Base-by-base conservation (phyloP, 352 stramenopile genomes). In the Pythium diclinum region DNA sequence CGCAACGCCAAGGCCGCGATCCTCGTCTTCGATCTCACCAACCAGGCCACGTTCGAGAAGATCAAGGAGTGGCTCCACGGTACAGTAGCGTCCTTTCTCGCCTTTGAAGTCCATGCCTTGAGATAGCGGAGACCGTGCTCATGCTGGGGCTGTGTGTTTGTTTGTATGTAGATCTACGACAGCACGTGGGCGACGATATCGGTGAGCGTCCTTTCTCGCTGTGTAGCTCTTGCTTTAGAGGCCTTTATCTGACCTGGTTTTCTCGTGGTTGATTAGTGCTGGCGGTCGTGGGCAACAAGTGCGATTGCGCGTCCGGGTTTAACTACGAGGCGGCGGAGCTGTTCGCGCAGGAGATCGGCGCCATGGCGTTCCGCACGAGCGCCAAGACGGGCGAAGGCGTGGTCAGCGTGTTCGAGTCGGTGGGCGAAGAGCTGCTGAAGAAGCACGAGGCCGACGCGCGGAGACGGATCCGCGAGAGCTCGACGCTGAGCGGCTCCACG, bases 1-100 rank as follows among this genome's bases (percentile, higher is more conserved):
- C 85, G 88, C 46, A 93, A 96, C 62, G 87, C 88, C 32, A 92
- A 92, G 62, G 88, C 88, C 3, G 88, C 88, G 32, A 94, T 96
- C 56, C 68, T 96, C 44, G 88, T 96, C 0, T 93, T 95, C 60
- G 86, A 95, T 53, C 62, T 96, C 34, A 85, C 79, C 51, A 91
- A 85, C 58, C 70, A 86, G 52, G 75, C 77, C 28, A 88, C 79
- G 40, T 94, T 96, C 48, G 81, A 92, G 56, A 93, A 95, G 68
- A 86, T 94, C 61, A 91, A 92, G 56, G 85, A 91, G 68, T 94
- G 85, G 82, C 79, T 94, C 23, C 79, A 90, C 75, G 82, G 82
- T 91, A 48, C 59, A 63, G 56, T 28, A 1, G 25, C 25, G 25
- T 28, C 25, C 1, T 28, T 28, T 28, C n/a, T n/a, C n/a, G n/a